Percentiles rank a stretch among this genome's conserved stretches.
These are phyloP conservation scores for Cytospora paraplurivora DNA, from an alignment of 2,329 filamentous ascomycete species.

Conservation along the genomic window DNA sequence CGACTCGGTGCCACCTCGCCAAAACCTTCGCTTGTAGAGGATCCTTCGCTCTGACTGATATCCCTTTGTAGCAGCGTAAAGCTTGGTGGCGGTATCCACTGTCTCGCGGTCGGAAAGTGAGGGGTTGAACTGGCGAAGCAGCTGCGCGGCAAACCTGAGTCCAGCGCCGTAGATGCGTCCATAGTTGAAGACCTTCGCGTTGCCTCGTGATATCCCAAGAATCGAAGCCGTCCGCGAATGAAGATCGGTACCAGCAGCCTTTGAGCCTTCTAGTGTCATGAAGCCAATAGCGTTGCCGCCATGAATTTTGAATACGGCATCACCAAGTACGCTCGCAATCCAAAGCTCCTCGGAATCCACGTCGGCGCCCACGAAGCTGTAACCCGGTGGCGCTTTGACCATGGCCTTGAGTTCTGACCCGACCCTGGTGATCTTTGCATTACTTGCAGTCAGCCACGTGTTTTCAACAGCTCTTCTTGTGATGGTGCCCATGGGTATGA, in stretches of 20 bases:
- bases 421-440: constrained; percentile 93
- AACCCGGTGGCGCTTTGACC: constrained; percentile 87
- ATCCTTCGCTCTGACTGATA: constrained; percentile 75
- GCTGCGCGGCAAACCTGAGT: constrained; percentile 85
- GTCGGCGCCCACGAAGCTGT: constrained; percentile 93
- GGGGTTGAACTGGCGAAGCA: constrained; percentile 93
- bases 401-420: constrained; percentile 97
- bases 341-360: constrained; percentile 97
- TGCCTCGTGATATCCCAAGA: constrained; percentile 88
- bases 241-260: constrained; percentile 88
- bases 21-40: constrained; percentile 77
- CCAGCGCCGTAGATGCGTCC: constrained; percentile 98
- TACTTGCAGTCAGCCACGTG: constrained; percentile 96
- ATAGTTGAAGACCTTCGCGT: constrained; percentile 98
- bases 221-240: constrained; percentile 93
- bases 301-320: constrained; percentile 91
- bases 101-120: constrained; percentile 79
- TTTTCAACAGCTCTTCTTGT: constrained; percentile 94
- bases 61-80: constrained; percentile 91
- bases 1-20: constrained; percentile 94
- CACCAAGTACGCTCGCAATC: constrained; percentile 94
- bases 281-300: constrained; percentile 97
- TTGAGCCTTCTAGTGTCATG: constrained; percentile 97
- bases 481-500: constrained; percentile 98
- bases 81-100: constrained; percentile 69